Conservation (phyloP, 805 yeast genomes). For the Metschnikowia proteae region DNA sequence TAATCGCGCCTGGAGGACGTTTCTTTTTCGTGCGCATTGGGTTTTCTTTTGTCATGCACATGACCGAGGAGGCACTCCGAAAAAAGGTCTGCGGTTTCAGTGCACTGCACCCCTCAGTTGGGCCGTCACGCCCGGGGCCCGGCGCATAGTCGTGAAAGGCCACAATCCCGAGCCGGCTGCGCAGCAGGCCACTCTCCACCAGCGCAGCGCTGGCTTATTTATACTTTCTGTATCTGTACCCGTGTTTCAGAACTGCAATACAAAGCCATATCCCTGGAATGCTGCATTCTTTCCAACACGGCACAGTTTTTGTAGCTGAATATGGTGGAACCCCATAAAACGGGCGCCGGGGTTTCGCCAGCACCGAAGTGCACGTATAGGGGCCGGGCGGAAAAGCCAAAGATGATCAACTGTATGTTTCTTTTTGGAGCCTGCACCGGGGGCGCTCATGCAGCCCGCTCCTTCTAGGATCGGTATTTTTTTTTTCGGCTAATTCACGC, state of each 20-base stretch:
- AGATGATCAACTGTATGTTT: background rate
- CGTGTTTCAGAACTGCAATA: background rate
- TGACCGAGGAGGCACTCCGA: background rate
- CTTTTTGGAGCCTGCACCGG: constrained; percentile 1
- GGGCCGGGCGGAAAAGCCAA: too few relatives aligned
- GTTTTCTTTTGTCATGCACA: background rate
- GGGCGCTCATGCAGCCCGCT: background rate
- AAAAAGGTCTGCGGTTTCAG: constrained; percentile 2
- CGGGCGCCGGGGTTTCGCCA: background rate
- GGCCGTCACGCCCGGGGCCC: background rate
- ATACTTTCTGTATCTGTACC: background rate
- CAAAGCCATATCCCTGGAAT: background rate
- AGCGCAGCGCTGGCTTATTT: background rate
- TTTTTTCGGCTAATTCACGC: constrained; percentile 3
- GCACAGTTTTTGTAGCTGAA: too few relatives aligned
- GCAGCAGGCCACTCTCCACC: too few relatives aligned
- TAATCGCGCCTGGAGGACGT: background rate
- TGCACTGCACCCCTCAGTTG: background rate
- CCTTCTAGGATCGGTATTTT: constrained; percentile 1
- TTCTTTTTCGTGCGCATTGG: background rate
- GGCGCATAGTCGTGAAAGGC: background rate
- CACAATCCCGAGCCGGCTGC: background rate
- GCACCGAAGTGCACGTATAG: too few relatives aligned
- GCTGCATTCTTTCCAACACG: too few relatives aligned
- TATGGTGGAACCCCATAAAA: background rate